Evolutionary conservation across 2,329 filamentous ascomycete genomes (phyloP).

Genomic region (Penicillium sp.): DNA sequence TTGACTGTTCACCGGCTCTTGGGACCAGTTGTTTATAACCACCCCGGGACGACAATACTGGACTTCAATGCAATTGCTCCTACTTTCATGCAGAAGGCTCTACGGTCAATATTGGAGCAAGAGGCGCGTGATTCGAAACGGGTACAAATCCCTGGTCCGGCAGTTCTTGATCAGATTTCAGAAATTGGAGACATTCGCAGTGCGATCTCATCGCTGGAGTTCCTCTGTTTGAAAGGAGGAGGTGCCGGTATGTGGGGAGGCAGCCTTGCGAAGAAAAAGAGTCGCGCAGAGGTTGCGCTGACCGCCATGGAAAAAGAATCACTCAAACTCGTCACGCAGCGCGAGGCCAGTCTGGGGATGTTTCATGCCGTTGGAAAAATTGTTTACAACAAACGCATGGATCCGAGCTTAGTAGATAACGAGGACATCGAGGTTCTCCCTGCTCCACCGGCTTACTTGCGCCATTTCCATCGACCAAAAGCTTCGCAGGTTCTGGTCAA

Average conservation of each 20-base stretch:
- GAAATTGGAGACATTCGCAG: conserved; percentile 91
- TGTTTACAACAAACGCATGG: conserved; percentile 89
- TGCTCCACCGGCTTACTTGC: conserved; percentile 61
- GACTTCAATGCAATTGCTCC: conserved; percentile 93
- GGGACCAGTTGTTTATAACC: conserved; percentile 80
- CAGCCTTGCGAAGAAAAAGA: conserved; percentile 71
- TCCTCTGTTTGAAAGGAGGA: conserved; percentile 83
- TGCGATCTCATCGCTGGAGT: conserved; percentile 89
- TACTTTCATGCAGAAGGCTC: conserved; percentile 79
- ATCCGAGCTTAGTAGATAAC: conserved; percentile 41
- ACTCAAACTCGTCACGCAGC: conserved; percentile 76
- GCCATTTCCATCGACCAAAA: conserved; percentile 60
- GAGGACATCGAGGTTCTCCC: conserved; percentile 50
- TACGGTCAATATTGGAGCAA: conserved; percentile 80
- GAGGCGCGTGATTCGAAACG: conserved; percentile 79
- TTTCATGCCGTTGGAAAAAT: conserved; percentile 97
- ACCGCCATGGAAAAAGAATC: conserved; percentile 79
- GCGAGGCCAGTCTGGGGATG: conserved; percentile 87
- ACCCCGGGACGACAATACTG: conserved; percentile 76
- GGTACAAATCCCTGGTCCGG: conserved; percentile 72
- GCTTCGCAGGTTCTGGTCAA: conserved; percentile 69
- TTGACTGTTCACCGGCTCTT: conserved; percentile 90
- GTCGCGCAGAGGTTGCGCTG: conserved; percentile 50
- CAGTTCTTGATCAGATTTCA: conserved; percentile 75
- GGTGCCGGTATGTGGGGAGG: conserved; percentile 73